Percentiles rank a stretch among this genome's conserved stretches.
Conservation (phyloP, 2,329 filamentous ascomycete genomes). For the Periconia sp. region DNA sequence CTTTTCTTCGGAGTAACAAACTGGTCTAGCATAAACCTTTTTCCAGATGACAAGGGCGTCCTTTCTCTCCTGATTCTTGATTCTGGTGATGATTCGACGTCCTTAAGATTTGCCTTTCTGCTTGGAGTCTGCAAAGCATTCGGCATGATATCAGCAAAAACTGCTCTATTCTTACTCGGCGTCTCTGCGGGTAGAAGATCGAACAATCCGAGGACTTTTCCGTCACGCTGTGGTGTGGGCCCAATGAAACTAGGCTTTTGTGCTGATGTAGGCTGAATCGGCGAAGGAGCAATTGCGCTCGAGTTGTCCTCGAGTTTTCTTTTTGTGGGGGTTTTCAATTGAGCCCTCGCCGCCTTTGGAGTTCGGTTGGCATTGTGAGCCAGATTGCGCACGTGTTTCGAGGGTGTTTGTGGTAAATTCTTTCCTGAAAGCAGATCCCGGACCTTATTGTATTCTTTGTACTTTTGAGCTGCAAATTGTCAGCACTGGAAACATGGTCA, state of each 20-base stretch:
- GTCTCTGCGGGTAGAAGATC: slow-evolving; percentile 64
- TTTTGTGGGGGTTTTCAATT: slow-evolving; percentile 17
- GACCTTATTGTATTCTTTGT: slow-evolving; percentile 73
- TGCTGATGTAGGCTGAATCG: slow-evolving; percentile 26
- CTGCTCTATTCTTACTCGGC: slow-evolving; percentile 38
- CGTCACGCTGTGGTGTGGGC: slow-evolving; percentile 79
- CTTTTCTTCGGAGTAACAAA: slow-evolving; percentile 63
- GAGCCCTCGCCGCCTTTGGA: slow-evolving; percentile 23
- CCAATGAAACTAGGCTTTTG: slow-evolving; percentile 55
- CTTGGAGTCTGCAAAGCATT: slow-evolving; percentile 45
- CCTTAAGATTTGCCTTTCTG: slow-evolving; percentile 28
- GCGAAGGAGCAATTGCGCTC: slow-evolving; percentile 3
- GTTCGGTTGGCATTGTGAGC: slow-evolving; percentile 25
- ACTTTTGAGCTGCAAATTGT: slow-evolving; percentile 62
- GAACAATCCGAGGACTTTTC: slow-evolving; percentile 75
- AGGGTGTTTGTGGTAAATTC: slow-evolving; percentile 33
- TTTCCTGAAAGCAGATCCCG: slow-evolving; percentile 44
- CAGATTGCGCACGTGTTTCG: slow-evolving; percentile 28
- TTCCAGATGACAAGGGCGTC: slow-evolving; percentile 59
- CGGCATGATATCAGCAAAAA: slow-evolving; percentile 29
- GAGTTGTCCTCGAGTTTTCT: slow-evolving; percentile 27
- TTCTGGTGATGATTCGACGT: slow-evolving; percentile 31
- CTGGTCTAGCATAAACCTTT: slow-evolving; percentile 62
- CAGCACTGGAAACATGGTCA: slow-evolving; percentile 5
- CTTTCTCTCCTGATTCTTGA: slow-evolving; percentile 35